Evolutionary conservation across 2,329 filamentous ascomycete species (phyloP).

Genomic region (Remersonia thermophila): DNA sequence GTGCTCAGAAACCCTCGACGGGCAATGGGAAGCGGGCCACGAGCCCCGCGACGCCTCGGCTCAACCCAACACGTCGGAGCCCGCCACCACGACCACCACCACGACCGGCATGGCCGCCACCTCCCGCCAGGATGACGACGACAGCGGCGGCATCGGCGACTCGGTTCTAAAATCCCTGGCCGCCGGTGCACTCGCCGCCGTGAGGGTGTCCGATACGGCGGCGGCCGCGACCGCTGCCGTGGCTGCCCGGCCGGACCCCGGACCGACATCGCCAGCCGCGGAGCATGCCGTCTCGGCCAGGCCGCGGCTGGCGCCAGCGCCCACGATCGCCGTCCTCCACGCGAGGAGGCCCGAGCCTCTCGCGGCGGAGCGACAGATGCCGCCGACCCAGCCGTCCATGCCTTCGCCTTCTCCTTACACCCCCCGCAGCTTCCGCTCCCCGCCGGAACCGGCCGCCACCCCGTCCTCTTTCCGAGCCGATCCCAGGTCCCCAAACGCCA

Average conservation of each 20-base stretch:
- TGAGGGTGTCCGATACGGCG: too few species aligned
- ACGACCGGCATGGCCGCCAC: not conserved
- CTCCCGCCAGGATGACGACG: too few species aligned
- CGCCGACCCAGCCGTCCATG: too few species aligned
- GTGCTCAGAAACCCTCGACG: slow-evolving; percentile 1
- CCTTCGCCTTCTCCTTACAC: slow-evolving; percentile 16
- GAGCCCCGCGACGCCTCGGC: not conserved
- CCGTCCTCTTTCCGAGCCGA: slow-evolving; percentile 11
- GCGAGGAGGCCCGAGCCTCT: too few species aligned
- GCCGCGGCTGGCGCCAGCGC: slow-evolving; percentile 4
- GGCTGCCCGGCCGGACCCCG: slow-evolving; percentile 10
- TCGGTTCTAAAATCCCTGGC: slow-evolving; percentile 23
- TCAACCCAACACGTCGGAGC: too few species aligned
- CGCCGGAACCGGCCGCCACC: slow-evolving; percentile 8
- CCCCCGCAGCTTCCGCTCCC: slow-evolving; percentile 15
- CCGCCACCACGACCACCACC: too few species aligned
- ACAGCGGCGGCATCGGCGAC: slow-evolving; percentile 13
- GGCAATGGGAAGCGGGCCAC: not conserved
- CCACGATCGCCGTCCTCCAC: slow-evolving; percentile 1
- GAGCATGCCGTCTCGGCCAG: slow-evolving; percentile 13
- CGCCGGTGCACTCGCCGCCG: slow-evolving; percentile 20
- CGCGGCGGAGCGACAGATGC: too few species aligned
- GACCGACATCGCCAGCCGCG: slow-evolving; percentile 13
- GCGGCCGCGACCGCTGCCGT: slow-evolving; percentile 7
- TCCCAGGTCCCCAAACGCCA: slow-evolving; percentile 13